These are phyloP conservation scores for Pythium sukuiense DNA, from an alignment of 352 stramenopile genomes.

Conservation along the genomic window DNA sequence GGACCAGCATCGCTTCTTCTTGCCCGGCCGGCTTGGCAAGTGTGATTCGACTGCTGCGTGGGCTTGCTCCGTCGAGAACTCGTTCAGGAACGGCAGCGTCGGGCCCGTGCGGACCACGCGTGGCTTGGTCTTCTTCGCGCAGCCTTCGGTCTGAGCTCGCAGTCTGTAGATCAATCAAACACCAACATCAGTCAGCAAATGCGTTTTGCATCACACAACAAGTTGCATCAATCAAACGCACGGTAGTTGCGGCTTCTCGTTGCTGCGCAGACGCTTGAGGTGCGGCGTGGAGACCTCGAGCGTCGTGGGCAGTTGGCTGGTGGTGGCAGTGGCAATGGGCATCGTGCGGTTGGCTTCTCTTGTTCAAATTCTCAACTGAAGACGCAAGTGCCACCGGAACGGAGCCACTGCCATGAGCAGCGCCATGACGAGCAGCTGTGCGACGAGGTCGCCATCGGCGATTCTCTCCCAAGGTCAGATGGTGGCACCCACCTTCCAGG, in stretches of 20 bases:
- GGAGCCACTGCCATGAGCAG: background rate
- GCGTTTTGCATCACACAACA: background rate
- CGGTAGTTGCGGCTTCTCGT: slow-evolving; percentile 8
- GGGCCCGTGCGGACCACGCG: slow-evolving; percentile 21
- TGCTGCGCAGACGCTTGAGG: slow-evolving; percentile 15
- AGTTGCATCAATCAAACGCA: slow-evolving; percentile 1
- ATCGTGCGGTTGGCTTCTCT: background rate
- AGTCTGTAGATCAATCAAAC: slow-evolving; percentile 2
- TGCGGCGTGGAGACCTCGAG: slow-evolving; percentile 18
- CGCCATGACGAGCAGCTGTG: slow-evolving; percentile 21
- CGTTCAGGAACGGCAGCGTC: slow-evolving; percentile 33
- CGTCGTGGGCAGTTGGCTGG: slow-evolving; percentile 1
- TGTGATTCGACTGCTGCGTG: slow-evolving; percentile 20
- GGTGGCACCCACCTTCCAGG: background rate
- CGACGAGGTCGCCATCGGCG: slow-evolving; percentile 9
- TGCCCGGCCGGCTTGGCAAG: slow-evolving; percentile 9
- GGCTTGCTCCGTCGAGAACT: slow-evolving; percentile 31
- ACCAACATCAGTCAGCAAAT: slow-evolving; percentile 8
- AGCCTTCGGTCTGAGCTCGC: slow-evolving; percentile 23
- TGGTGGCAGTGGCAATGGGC: background rate
- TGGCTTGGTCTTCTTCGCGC: slow-evolving; percentile 16
- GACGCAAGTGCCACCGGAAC: background rate
- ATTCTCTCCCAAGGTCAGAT: slow-evolving; percentile 20
- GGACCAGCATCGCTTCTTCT: slow-evolving; percentile 32
- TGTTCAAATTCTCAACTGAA: slow-evolving; percentile 6